Evolutionary conservation across 345 rosid genomes (phyloP), one percentile per base, ranked within the genome.

Genomic region (Arabidopsis suecica): DNA sequence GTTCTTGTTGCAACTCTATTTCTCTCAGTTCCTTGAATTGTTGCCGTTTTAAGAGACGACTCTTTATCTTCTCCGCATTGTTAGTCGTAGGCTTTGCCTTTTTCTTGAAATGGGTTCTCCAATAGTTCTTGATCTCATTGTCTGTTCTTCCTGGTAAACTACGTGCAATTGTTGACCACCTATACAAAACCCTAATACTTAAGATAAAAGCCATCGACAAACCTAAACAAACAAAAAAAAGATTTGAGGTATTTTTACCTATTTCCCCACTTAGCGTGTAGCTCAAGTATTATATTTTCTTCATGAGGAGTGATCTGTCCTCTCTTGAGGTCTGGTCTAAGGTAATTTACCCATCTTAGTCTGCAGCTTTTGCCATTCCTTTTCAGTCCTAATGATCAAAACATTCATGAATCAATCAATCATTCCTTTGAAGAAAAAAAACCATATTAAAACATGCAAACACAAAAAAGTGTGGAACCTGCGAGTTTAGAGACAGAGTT

Each of bases 91-190:
- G 22, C 59, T 89, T 88, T 67, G 82, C 28, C 83, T 84, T 86
- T 67, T 83, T 88, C 89, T 88, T 91, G 86, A 91, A 91, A 82
- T 88, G 93, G 62, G 92, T 91, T 71, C 97, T 78, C 97, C 97
- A 91, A 45, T 91, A 91, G 68, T 91, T 91, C 83, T 91, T 91
- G 48, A 90, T 90, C 64, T 87, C 93, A 38, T 90, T 90, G 68
- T 88, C 96, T 16, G 96, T 90, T 78, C 93, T 83, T 65, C 97
- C 95, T 0, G 97, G 97, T 83, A 91, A 82, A 77, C 93, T 89
- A 66, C 96, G 79, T 9, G 96, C 96, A 54, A 91, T 89, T 22
- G 96, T 89, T 7, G 97, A 89, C 97, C 97, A 91, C 81, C 97
- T 91, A 74, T 9, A 41, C n/a, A 63, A 63, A 32, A 54, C 9